A percentile compares a stretch with the other conserved stretches of the same genome.
Evolutionary conservation across 2,329 filamentous ascomycete species (phyloP).

Genomic region (Claviceps capensis): DNA sequence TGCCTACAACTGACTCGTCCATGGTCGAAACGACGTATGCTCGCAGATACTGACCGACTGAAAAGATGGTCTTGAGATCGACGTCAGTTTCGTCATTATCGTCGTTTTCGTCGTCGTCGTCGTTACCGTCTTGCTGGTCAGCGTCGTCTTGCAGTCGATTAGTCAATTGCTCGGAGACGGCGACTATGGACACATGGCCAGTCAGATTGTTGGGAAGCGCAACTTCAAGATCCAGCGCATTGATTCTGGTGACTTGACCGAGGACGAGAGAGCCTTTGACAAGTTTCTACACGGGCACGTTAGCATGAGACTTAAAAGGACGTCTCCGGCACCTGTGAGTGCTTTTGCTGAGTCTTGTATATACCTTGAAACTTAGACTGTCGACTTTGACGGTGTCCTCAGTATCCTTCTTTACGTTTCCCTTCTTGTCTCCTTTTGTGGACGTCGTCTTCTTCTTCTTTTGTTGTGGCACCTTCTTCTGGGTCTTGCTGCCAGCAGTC

Average conservation of each 20-base stretch:
- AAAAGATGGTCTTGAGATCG: constrained; percentile 63
- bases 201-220: constrained; percentile 85
- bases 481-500: constrained; percentile 27
- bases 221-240: constrained; percentile 62
- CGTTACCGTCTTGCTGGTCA: constrained; percentile 30
- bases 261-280: constrained; percentile 77
- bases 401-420: constrained; percentile 28
- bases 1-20: constrained; percentile 46
- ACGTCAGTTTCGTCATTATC: constrained; percentile 41
- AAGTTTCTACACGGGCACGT: constrained; percentile 46
- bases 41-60: constrained; percentile 75
- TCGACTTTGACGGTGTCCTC: constrained; percentile 60
- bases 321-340: neutral
- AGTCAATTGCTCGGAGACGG: constrained; percentile 72
- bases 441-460: constrained; percentile 37
- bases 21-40: constrained; percentile 69
- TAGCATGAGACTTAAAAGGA: constrained; percentile 8
- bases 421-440: constrained; percentile 39
- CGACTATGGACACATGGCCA: constrained; percentile 81
- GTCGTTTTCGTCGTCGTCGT: constrained; percentile 36
- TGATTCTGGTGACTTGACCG: constrained; percentile 74
- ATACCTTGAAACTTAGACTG: constrained; percentile 77
- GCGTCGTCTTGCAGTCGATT: constrained; percentile 59
- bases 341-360: neutral
- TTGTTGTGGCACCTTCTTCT: constrained; percentile 30